A percentile compares a stretch with the other conserved stretches of the same genome.
Evolutionary conservation across 306 rosid genomes (phyloP).

Genomic region (Alnus rubra): DNA sequence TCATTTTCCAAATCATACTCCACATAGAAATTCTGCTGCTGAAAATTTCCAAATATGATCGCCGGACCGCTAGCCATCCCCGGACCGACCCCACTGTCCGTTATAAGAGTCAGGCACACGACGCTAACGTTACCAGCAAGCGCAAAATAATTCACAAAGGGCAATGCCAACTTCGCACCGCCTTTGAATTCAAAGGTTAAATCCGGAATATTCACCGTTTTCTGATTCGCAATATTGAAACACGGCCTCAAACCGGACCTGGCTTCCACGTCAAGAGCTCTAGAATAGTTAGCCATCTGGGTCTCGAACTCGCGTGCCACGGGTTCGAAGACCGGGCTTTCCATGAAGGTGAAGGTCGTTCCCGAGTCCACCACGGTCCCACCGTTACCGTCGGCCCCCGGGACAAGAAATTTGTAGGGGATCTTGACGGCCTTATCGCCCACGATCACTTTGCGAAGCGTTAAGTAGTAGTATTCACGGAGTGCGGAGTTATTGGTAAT

Average conservation of each 20-base stretch:
- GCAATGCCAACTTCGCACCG: conserved; percentile 73
- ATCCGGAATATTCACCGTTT: conserved; percentile 48
- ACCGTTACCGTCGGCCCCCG: conserved; percentile 60
- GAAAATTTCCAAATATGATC: conserved; percentile 72
- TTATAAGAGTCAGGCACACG: conserved; percentile 61
- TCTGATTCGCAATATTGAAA: conserved; percentile 41
- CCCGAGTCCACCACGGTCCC: conserved; percentile 92
- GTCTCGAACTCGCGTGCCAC: conserved; percentile 53
- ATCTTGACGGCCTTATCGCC: conserved; percentile 55
- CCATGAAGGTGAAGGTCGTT: conserved; percentile 78
- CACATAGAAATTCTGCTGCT: conserved; percentile 73
- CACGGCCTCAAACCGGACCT: conserved; percentile 69
- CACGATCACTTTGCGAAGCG: conserved; percentile 54
- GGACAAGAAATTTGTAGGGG: conserved; percentile 46
- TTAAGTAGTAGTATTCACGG: conserved; percentile 61
- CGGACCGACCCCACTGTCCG: conserved; percentile 34
- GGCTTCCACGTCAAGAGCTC: conserved; percentile 57
- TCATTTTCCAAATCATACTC: conserved; percentile 74
- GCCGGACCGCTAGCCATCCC: conserved; percentile 55
- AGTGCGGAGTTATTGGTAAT: conserved; percentile 36
- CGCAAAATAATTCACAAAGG: conserved; percentile 60
- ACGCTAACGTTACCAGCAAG: conserved; percentile 35
- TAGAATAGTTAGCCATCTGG: conserved; percentile 55
- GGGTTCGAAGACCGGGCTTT: conserved; percentile 46
- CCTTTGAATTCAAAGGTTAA: conserved; percentile 72